Evolutionary conservation across 495 filamentous ascomycete genomes (phyloP), one percentile per base, ranked within the genome.

Genomic region (Physcia stellaris): DNA sequence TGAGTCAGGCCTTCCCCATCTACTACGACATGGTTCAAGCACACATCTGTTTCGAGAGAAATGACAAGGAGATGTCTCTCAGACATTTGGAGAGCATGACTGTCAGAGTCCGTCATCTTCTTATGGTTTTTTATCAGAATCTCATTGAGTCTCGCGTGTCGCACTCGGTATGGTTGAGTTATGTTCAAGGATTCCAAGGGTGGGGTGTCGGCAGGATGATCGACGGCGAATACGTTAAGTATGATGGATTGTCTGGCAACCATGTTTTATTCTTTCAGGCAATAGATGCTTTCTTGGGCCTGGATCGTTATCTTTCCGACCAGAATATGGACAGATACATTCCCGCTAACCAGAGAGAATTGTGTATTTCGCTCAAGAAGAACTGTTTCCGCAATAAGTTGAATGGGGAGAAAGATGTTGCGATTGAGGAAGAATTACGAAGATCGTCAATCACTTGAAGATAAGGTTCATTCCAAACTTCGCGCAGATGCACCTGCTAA

Each of bases 211-310:
- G 58, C 2, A 39, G 52, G 21, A 46, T 54, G 15, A 36, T 34
- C 13, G 47, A 48, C 31, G 49, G 50, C 4, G 45, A 58, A 20
- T 60, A 44, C 43, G 35, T 55, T 32, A 55, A 61, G 29, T 66
- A 57, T 39, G 59, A 67, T 41, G 65, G 65, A 19, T 41, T 66
- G 12, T 61, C 56, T 20, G 64, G 62, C 3, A 65, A 59, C 33
- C 59, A 67, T 19, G 46, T 60, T 6, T 42, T 64, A 27, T 32
- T 65, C 15, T 67, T 66, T 43, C 55, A 61, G 31, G 53, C 51
- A 1, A 22, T 66, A 13, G 65, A 69, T 49, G 56, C 54, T 3
- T 64, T 64, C 34, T 43, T 69, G 12, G 62, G 57, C 3, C 21
- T 67, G 10, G 57, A 60, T 26, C 41, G 43, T 3, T 69, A 67